Evolutionary conservation across 2,329 filamentous ascomycete genomes (phyloP).

Genomic region (Nemania bipapillata): DNA sequence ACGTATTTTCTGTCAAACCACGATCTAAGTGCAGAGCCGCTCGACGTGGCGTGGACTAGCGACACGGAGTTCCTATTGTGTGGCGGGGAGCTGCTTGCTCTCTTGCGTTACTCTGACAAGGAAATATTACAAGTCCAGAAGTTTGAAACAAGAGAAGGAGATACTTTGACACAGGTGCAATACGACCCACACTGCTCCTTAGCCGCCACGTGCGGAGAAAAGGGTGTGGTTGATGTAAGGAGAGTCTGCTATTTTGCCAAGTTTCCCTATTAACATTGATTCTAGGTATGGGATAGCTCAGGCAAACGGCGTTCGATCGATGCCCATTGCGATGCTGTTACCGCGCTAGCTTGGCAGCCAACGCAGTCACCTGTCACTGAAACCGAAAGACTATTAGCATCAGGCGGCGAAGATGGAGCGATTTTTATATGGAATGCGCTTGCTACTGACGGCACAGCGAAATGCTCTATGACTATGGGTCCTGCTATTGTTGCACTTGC

Average conservation of each 20-base stretch:
- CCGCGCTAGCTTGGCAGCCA: conserved; percentile 70
- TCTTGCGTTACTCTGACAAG: conserved; percentile 60
- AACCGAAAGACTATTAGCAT: conserved; percentile 68
- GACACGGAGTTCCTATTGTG: conserved; percentile 69
- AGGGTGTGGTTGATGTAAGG: conserved; percentile 70
- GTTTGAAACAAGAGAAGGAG: conserved; percentile 65
- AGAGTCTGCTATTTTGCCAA: neutral
- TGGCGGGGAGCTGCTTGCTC: conserved; percentile 65
- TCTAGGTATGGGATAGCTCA: conserved; percentile 65
- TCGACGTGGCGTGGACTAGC: conserved; percentile 70
- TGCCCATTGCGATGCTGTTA: conserved; percentile 69
- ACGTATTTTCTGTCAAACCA: conserved; percentile 63
- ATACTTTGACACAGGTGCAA: conserved; percentile 65
- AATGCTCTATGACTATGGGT: conserved; percentile 70
- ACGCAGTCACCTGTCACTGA: conserved; percentile 54
- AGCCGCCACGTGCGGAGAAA: conserved; percentile 69
- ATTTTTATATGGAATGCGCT: conserved; percentile 72
- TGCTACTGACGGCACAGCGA: conserved; percentile 64
- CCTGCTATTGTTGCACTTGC: conserved; percentile 67
- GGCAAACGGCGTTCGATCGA: conserved; percentile 67
- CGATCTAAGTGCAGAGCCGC: conserved; percentile 61
- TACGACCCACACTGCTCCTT: conserved; percentile 66
- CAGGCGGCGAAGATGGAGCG: conserved; percentile 70
- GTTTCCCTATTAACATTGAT: conserved; percentile 11
- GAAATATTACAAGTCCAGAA: conserved; percentile 60